Conservation (phyloP, 306 rosid genomes). For the Pachyrhizus erosus region DNA sequence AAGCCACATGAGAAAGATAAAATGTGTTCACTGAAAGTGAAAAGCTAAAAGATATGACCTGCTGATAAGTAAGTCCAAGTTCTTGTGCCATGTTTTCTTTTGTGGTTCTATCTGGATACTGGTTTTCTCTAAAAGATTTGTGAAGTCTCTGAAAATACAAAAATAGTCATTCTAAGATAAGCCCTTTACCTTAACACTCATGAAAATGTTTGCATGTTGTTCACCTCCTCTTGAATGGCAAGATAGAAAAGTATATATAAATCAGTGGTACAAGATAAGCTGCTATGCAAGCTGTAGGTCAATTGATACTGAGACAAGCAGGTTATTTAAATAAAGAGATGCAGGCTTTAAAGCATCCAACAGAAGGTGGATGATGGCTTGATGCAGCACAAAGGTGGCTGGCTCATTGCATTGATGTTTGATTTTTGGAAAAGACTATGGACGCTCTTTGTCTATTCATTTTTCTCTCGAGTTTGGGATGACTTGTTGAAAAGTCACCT, state of each 20-base stretch:
- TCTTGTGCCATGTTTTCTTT: conserved; percentile 87
- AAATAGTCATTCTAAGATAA: conserved; percentile 16
- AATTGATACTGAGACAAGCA: neutral
- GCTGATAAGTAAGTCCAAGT: conserved; percentile 67
- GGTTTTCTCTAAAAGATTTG: conserved; percentile 80
- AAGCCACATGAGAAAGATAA: neutral
- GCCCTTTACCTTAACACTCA: neutral
- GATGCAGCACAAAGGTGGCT: neutral
- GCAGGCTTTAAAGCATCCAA: neutral
- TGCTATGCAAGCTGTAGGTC: neutral
- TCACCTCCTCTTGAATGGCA: neutral
- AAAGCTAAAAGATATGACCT: conserved; percentile 60
- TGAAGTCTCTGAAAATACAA: conserved; percentile 69
- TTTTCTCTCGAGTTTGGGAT: neutral
- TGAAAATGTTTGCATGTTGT: neutral
- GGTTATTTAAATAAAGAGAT: neutral
- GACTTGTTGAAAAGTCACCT: too few relatives aligned
- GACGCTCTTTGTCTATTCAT: neutral
- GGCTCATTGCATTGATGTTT: neutral
- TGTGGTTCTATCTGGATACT: conserved; percentile 75
- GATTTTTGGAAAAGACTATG: neutral
- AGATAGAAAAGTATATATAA: neutral
- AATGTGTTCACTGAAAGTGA: conserved; percentile 18
- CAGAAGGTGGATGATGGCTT: neutral
- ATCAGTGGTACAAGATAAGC: neutral